Conservation (phyloP, 225 moss, liverwort and hornwort genomes). For the Polytrichum commune region DNA sequence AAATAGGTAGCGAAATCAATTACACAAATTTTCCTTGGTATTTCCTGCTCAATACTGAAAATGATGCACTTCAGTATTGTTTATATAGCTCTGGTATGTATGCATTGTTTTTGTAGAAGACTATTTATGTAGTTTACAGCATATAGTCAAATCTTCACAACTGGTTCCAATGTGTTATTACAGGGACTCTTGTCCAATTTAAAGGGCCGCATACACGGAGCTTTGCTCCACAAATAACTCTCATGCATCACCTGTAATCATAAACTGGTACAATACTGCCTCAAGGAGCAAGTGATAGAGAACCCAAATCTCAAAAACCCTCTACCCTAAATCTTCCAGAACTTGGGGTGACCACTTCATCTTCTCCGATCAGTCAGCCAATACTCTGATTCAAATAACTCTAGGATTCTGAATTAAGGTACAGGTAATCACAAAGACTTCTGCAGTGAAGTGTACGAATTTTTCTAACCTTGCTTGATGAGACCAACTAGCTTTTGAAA, state of each 20-base stretch:
- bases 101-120: no score
- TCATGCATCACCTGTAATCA: neutral
- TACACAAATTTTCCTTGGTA: no score
- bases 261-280: neutral
- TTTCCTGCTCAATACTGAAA: no score
- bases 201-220: neutral
- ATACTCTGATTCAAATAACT: neutral
- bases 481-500: neutral
- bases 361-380: no score
- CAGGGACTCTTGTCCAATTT: neutral
- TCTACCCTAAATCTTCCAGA: neutral
- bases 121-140: no score
- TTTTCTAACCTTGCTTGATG: neutral
- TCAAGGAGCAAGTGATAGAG: neutral
- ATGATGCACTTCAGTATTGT: no score
- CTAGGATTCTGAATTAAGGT: neutral
- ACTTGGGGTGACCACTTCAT: neutral
- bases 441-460: neutral
- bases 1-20: no score
- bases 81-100: no score
- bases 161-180: neutral
- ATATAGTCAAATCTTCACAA: no score
- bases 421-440: neutral
- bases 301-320: neutral
- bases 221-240: neutral